These are phyloP conservation scores for Vitis amurensis DNA, from an alignment of 164 flowering plant species.

Conservation along the genomic window DNA sequence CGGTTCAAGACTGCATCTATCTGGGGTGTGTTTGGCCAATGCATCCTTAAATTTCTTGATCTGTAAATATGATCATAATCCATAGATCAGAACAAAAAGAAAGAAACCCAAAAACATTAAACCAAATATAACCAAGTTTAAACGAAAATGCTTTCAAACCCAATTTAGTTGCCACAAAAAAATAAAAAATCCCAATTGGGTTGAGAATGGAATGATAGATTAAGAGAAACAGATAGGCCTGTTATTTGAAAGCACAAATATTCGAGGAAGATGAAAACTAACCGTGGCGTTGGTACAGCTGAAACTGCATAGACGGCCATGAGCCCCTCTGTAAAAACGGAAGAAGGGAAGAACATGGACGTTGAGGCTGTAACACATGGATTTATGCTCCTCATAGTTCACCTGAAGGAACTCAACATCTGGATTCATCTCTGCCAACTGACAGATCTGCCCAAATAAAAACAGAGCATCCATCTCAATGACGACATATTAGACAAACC, in stretches of 20 bases:
- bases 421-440: conserved; percentile 77
- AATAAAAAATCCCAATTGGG: not conserved
- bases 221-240: no score
- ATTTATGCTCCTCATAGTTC: conserved; percentile 81
- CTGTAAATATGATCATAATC: conserved; percentile 27
- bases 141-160: not conserved
- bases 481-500: no score
- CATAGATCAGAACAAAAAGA: no score
- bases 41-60: conserved; percentile 85
- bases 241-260: not conserved
- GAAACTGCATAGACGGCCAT: conserved; percentile 86
- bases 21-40: conserved; percentile 66
- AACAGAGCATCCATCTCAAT: not conserved
- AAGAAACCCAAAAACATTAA: no score
- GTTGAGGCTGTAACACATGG: conserved; percentile 80
- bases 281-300: conserved; percentile 95
- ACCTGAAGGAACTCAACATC: conserved; percentile 72
- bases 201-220: no score
- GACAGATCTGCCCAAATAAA: conserved; percentile 56
- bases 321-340: conserved; percentile 83
- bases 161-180: not conserved
- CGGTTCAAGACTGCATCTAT: conserved; percentile 68
- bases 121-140: no score
- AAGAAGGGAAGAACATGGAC: conserved; percentile 93
- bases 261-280: conserved; percentile 18